Base-by-base conservation (phyloP, 768 basidiomycete species). In the Mycena olivaceomarginata region DNA sequence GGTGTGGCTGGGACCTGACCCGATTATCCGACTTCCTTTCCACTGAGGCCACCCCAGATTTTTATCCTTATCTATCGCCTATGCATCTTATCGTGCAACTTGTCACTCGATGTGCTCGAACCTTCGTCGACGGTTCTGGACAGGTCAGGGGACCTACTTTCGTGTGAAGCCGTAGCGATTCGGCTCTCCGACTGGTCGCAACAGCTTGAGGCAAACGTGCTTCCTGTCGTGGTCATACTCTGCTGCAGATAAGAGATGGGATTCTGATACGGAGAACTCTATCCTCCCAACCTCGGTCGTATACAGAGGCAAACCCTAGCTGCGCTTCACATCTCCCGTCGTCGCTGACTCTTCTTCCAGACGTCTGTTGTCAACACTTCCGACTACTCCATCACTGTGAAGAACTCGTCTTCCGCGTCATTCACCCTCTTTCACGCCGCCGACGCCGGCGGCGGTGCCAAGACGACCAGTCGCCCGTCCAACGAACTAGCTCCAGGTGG, bases 361-460 rank as follows among this genome's bases (percentile, higher is more conserved):
- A 72, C 64, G 70, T 72, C 70, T 25, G 70, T 56, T 53, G 62
- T 56, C 48, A n/a, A 37, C 31, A 63, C 16, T 9, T 72, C 70
- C 31, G 22, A 72, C 70, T 72, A 72, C 70, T 72, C 70, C 9
- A 64, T 72, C 43, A 53, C 70, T 20, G 37, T 72, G 20, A 63
- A 72, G 57, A 72, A 72, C 48, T 43, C 13, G 20, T 72, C 70
- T 25, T 51, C 70, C n/a, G 37, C 48, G 46, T 16, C 62, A 39
- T 72, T 72, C 62, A 72, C 45, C 25, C 70, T 63, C 45, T 72
- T 63, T 43, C 70, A 70, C 59, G 43, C 59, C 25, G 70, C 43
- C 31, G 60, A 45, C 13, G 43, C 12, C 7, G 70, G 59, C 20
- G 45, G 45, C 59, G 31, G 31, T 13, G 31, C 62, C 20, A 41